Percentiles rank a stretch among this genome's conserved stretches.
Evolutionary conservation across 2,329 filamentous ascomycete genomes (phyloP).

Genomic region (Botrytis hyacinthi): DNA sequence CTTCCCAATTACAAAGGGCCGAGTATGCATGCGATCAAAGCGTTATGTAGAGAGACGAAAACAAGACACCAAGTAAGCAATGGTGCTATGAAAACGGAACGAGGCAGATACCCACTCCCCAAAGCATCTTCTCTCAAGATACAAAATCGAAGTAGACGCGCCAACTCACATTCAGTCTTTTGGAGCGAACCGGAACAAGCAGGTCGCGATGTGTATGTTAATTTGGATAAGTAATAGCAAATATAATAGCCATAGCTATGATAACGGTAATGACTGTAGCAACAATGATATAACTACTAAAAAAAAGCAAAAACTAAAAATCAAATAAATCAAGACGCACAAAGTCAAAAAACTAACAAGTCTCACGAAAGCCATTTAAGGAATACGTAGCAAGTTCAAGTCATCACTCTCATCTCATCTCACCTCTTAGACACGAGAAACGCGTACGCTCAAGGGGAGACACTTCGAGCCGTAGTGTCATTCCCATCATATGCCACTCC

Average conservation of each 20-base stretch:
- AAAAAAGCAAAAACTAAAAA: not conserved
- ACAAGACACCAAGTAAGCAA: not conserved
- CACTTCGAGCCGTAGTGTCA: slow-evolving; percentile 31
- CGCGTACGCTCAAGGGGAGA: slow-evolving; percentile 24
- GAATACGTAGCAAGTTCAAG: slow-evolving; percentile 19
- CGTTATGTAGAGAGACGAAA: not conserved
- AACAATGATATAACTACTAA: not conserved
- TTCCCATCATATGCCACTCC: slow-evolving; percentile 40
- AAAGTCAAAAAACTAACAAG: slow-evolving; percentile 17
- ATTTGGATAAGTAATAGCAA: slow-evolving; percentile 1
- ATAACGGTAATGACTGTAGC: not conserved
- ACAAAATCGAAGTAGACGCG: not conserved
- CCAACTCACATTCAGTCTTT: not conserved
- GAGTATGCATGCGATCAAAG: not conserved
- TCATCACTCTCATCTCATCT: slow-evolving; percentile 15
- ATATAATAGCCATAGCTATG: not conserved
- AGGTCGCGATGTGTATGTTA: not conserved
- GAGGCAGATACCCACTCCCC: not conserved
- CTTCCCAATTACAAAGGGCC: not conserved
- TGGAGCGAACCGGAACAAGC: not conserved
- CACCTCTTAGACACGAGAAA: slow-evolving; percentile 16
- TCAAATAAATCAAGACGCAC: not conserved
- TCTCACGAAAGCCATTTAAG: slow-evolving; percentile 20
- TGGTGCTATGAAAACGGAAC: not conserved
- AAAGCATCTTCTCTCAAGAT: not conserved